A percentile compares a stretch with the other conserved stretches of the same genome.
Evolutionary conservation across 257 asterid genomes (phyloP).

Genomic region (Solanum appendiculatum): DNA sequence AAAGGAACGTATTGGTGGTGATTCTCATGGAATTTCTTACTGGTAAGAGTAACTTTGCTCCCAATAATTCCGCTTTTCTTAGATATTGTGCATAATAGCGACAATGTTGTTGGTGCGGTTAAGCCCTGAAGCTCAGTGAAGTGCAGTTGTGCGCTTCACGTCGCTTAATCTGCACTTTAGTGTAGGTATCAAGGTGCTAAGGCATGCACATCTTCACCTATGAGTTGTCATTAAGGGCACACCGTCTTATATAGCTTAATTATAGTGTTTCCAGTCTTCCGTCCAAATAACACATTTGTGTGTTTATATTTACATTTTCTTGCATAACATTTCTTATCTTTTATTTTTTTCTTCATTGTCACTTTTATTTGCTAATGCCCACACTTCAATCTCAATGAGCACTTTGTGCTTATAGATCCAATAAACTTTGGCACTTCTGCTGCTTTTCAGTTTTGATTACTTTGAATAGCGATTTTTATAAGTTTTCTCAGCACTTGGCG

Average conservation of each 20-base stretch:
- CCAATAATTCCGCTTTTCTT: background rate
- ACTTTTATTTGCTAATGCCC: background rate
- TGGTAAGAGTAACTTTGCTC: constrained; percentile 39
- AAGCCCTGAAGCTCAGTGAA: background rate
- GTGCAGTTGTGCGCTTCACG: background rate
- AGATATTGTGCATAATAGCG: background rate
- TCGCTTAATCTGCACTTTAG: background rate
- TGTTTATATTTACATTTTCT: background rate
- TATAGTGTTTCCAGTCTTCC: background rate
- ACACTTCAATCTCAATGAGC: background rate
- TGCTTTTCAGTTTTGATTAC: background rate
- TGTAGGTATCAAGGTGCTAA: background rate
- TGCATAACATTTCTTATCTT: background rate
- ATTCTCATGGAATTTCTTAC: constrained; percentile 87
- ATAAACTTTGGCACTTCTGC: background rate
- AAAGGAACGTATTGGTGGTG: constrained; percentile 89
- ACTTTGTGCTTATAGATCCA: background rate
- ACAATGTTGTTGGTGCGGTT: background rate
- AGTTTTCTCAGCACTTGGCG: background rate
- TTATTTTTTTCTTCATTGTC: background rate
- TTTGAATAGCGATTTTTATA: background rate
- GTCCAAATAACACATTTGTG: background rate
- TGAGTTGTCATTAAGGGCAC: background rate
- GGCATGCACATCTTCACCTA: background rate
- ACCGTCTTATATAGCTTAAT: background rate